Conservation (phyloP, 108 stramenopile species). For the Fistulifera pelliculosa region DNA sequence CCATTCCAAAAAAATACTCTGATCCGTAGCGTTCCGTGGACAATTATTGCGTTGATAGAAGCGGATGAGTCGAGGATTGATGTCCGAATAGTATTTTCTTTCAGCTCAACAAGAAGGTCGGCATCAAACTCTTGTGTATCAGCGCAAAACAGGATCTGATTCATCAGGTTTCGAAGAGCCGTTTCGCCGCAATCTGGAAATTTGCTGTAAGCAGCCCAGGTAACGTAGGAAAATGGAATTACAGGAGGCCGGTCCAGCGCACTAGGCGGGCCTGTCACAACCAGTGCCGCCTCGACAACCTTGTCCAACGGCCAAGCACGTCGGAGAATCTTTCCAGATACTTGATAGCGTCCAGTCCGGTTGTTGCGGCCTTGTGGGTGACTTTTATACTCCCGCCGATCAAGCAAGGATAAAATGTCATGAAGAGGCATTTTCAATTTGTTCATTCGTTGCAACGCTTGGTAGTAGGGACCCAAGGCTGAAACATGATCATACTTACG, state of each 20-base stretch:
- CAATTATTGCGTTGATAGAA: conserved; percentile 3
- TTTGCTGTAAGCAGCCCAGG: conserved; percentile 13
- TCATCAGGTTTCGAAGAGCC: conserved; percentile 8
- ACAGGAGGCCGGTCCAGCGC: conserved; percentile 1
- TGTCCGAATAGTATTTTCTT: conserved; percentile 9
- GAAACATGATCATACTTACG: conserved; percentile 6
- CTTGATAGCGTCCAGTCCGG: too few species aligned
- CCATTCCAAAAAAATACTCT: not conserved
- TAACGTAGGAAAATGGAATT: conserved; percentile 8
- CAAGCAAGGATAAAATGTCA: not conserved
- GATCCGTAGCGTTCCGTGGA: conserved; percentile 1
- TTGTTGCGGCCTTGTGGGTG: too few species aligned
- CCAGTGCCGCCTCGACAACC: not conserved
- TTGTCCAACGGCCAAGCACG: not conserved
- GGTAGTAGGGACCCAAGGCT: not conserved
- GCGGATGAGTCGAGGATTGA: conserved; percentile 1
- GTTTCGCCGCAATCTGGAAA: conserved; percentile 13
- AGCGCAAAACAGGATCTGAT: conserved; percentile 4
- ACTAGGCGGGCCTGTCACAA: conserved; percentile 1
- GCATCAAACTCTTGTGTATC: conserved; percentile 5
- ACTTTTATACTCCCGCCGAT: not conserved
- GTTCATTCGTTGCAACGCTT: not conserved
- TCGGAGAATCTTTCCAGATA: too few species aligned
- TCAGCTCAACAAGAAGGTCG: not conserved
- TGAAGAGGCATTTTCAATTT: not conserved